Evolutionary conservation across 2,329 filamentous ascomycete genomes (phyloP).

Genomic region (Cytospora paraplurivora): DNA sequence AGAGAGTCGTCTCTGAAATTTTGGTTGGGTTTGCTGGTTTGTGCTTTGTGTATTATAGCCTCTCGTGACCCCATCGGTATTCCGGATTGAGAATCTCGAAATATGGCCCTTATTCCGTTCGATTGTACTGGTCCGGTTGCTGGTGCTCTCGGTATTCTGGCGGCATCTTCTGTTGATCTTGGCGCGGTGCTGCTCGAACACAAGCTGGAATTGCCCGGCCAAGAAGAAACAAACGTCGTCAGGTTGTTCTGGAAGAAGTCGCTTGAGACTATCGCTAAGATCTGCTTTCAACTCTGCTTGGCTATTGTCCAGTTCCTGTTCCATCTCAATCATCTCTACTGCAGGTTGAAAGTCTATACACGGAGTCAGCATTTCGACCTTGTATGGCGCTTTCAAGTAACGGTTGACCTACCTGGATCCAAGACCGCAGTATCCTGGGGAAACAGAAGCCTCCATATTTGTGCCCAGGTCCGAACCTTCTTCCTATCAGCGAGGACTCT

Average conservation of each 20-base stretch:
- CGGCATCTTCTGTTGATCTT: constrained; percentile 26
- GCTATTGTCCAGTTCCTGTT: constrained; percentile 27
- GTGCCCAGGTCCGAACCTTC: constrained; percentile 17
- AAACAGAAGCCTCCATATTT: constrained; percentile 24
- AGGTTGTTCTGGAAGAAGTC: constrained; percentile 24
- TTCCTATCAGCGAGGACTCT: constrained; percentile 17
- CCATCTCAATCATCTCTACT: constrained; percentile 25
- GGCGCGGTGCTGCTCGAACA: constrained; percentile 27
- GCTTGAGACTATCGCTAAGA: constrained; percentile 21
- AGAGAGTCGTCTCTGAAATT: constrained; percentile 4
- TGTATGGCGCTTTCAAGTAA: too few relatives aligned
- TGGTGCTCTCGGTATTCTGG: constrained; percentile 3
- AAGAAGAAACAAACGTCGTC: constrained; percentile 22
- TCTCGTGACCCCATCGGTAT: background rate
- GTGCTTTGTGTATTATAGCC: background rate
- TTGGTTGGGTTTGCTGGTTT: constrained; percentile 16
- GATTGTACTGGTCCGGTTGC: background rate
- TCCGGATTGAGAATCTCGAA: constrained; percentile 22
- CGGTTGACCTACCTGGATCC: constrained; percentile 20
- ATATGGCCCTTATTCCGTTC: constrained; percentile 10
- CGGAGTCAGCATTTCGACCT: background rate
- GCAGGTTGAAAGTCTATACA: constrained; percentile 23
- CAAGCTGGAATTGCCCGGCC: constrained; percentile 27
- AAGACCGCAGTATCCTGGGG: constrained; percentile 20
- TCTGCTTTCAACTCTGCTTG: constrained; percentile 24